Evolutionary conservation across 805 yeast species (phyloP), one percentile per base, ranked within the genome.

Genomic region (Ogataea pignaliae): DNA sequence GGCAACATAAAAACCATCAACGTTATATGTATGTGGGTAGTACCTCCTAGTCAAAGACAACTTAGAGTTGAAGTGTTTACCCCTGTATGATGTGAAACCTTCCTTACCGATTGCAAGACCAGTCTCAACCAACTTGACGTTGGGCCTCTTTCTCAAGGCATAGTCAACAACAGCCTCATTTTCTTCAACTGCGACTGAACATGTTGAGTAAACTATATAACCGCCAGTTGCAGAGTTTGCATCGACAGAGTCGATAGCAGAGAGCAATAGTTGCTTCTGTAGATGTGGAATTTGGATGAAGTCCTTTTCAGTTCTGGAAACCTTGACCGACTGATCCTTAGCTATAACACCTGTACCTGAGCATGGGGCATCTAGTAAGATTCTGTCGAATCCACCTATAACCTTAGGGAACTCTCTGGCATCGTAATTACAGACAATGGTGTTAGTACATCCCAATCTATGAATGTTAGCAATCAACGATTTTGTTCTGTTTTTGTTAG

Each of bases 261-360:
- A 85, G 48, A 93, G 72, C 44, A 93, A 69, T 55, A 93, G 75
- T 71, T 93, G 98, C 67, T 91, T 91, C 64, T 93, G 99, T 57
- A 93, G 73, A 65, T 91, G 97, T 44, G 99, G 98, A 56, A 93
- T 86, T 67, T 91, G 95, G 55, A 91, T 83, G 68, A 91, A 93
- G 68, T 93, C 99, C 67, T 89, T 89, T 63, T 89, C 97, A 16
- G 96, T 89, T 73, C 98, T 84, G 51, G 85, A 83, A 12, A 86
- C 83, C 68, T 93, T 93, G 50, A 93, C 98, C 42, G 88, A 82
- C 61, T 88, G 95, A 70, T 93, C 99, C 71, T 93, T 93, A 48
- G 96, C 93, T 61, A 93, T 93, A 55, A 93, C 99, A 70, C 99
- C 99, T 3, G 99, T 91, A 72, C 99, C 99, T 7, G 99, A 89